Percentiles rank a stretch among this genome's conserved stretches.
phyloP scores from a whole-genome alignment of 345 rosid genomes.

The Pugionium cornutum region DNA sequence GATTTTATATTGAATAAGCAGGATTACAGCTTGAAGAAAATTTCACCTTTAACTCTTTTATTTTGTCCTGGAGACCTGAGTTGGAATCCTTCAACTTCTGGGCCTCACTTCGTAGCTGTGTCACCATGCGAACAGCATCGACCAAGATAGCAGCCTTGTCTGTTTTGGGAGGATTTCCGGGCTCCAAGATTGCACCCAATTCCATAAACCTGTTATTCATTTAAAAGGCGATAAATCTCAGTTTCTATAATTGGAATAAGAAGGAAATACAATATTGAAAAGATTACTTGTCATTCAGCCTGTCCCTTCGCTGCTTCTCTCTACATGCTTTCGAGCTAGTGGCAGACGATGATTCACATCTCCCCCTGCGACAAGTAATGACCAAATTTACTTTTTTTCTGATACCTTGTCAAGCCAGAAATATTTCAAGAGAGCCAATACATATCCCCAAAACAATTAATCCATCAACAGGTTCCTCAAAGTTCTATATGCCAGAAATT shows the following conservation, averaged over 20 bases:
- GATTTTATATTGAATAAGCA: background rate
- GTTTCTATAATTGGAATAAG: slow-evolving; percentile 1
- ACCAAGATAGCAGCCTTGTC: slow-evolving; percentile 88
- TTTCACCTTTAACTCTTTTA: slow-evolving; percentile 70
- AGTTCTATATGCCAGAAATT: background rate
- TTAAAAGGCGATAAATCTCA: background rate
- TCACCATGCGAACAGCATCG: slow-evolving; percentile 81
- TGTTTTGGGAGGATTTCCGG: slow-evolving; percentile 88
- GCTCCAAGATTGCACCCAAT: slow-evolving; percentile 74
- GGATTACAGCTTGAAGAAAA: background rate
- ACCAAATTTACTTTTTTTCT: slow-evolving; percentile 5
- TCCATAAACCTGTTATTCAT: slow-evolving; percentile 72
- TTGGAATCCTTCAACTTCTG: slow-evolving; percentile 85
- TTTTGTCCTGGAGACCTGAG: slow-evolving; percentile 79
- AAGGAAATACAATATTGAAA: slow-evolving; percentile 19
- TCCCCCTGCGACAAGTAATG: slow-evolving; percentile 44
- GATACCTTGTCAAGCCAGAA: background rate
- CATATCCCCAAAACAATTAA: background rate
- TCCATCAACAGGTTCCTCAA: background rate
- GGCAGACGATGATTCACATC: slow-evolving; percentile 57
- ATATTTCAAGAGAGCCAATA: slow-evolving; percentile 8
- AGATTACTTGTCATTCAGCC: slow-evolving; percentile 86
- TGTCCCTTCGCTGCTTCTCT: slow-evolving; percentile 96
- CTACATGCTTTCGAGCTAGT: slow-evolving; percentile 96
- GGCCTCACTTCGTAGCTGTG: slow-evolving; percentile 72